phyloP scores from a whole-genome alignment of 345 rosid genomes.

The Nasturtium officinale region DNA sequence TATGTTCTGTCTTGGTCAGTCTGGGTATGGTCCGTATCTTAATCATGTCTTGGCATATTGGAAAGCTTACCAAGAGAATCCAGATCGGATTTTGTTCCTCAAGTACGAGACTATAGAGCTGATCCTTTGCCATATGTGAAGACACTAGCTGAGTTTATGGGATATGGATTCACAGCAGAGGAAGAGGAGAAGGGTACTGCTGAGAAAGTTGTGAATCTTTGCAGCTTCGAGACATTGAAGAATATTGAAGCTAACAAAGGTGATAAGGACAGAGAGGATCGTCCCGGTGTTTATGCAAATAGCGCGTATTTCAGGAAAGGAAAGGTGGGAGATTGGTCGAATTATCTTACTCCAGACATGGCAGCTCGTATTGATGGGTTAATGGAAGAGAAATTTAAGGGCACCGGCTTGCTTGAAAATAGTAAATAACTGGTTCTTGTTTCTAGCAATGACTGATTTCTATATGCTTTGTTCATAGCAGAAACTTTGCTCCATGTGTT shows the following conservation, averaged over 20 bases:
- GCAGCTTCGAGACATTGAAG: constrained; percentile 49
- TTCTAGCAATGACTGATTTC: not conserved
- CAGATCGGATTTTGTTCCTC: constrained; percentile 35
- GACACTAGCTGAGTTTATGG: constrained; percentile 41
- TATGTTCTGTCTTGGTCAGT: constrained; percentile 38
- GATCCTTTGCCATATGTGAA: constrained; percentile 40
- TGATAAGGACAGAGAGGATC: constrained; percentile 25
- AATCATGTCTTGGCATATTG: constrained; percentile 42
- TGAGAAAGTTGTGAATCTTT: constrained; percentile 36
- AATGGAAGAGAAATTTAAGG: constrained; percentile 37
- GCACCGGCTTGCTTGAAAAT: constrained; percentile 38
- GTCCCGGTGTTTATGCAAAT: constrained; percentile 24
- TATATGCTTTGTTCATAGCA: not conserved
- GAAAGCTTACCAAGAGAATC: constrained; percentile 40
- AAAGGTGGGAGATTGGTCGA: constrained; percentile 49
- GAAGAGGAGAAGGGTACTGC: constrained; percentile 41
- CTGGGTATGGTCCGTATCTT: constrained; percentile 43
- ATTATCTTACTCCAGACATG: constrained; percentile 47
- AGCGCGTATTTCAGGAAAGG: constrained; percentile 46
- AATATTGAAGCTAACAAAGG: constrained; percentile 45
- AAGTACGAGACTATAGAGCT: constrained; percentile 38
- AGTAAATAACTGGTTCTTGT: not conserved
- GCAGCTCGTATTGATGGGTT: constrained; percentile 39
- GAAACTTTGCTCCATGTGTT: not conserved
- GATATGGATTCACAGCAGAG: constrained; percentile 29